phyloP scores from a whole-genome alignment of 2,329 filamentous ascomycete genomes.

The Fusarium sp. region DNA sequence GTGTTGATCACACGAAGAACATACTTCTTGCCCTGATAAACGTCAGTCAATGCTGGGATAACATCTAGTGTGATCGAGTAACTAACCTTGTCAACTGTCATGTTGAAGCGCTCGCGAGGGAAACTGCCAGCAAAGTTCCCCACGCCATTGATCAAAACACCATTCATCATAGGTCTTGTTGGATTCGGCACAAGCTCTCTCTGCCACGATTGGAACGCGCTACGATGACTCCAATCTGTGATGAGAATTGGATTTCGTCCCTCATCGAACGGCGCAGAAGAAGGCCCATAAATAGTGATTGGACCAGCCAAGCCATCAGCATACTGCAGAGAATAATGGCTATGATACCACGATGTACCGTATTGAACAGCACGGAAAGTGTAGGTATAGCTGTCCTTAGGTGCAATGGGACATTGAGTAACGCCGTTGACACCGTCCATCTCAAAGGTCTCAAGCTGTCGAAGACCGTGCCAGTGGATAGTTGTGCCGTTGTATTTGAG shows the following conservation, averaged over 20 bases:
- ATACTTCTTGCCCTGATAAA: not conserved
- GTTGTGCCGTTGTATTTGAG: not conserved
- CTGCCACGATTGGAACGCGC: constrained; percentile 7
- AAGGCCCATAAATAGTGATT: constrained; percentile 25
- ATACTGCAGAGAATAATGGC: constrained; percentile 33
- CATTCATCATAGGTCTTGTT: constrained; percentile 5
- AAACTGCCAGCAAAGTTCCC: constrained; percentile 10
- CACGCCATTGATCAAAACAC: constrained; percentile 11
- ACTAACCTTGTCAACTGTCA: not conserved
- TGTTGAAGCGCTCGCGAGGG: constrained; percentile 7
- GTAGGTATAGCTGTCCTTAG: not conserved
- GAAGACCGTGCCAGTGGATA: not conserved
- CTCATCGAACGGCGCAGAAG: not conserved
- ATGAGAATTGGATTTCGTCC: constrained; percentile 8
- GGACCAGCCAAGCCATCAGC: constrained; percentile 32
- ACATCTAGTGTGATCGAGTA: rapidly evolving
- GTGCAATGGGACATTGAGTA: not conserved
- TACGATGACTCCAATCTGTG: constrained; percentile 5
- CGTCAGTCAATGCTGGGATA: not conserved
- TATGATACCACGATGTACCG: constrained; percentile 32
- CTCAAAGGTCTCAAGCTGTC: not conserved
- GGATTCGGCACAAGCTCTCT: constrained; percentile 4
- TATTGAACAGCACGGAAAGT: constrained; percentile 24
- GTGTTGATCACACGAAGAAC: not conserved
- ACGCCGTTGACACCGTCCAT: not conserved